Evolutionary conservation across 306 rosid species (phyloP), one percentile per base, ranked within the genome.

Genomic region (Vachellia collinsii): DNA sequence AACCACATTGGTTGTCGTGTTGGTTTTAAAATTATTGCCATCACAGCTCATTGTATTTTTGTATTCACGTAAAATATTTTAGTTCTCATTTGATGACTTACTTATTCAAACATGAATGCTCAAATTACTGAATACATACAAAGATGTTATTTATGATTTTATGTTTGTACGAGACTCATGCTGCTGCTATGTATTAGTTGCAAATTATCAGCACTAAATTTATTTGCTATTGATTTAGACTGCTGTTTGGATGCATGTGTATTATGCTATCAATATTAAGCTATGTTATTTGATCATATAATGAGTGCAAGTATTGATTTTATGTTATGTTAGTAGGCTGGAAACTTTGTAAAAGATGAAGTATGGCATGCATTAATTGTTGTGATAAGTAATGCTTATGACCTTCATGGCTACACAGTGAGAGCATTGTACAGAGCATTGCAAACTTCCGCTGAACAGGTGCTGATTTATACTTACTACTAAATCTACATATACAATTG

Each of bases 261-360:
- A 58, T 29, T 39, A n/a, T 41, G 73, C 43, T 38, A 17, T 72
- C 74, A 70, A 64, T 63, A 71, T 85, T 70, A 38, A 64, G 73
- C 71, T 43, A 61, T 56, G 61, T 70, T 54, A n/a, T 64, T 78
- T 76, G 11, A 51, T 64, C 72, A 66, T 73, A 9, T 80, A 63
- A 61, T 77, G 77, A 67, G 43, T 65, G 76, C 81, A 74, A 72
- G 72, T 88, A 82, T 86, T 92, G 87, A 92, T 87, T 76, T 85
- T 83, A 59, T 90, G 78, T 83, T 80, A 39, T 91, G 92, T 91
- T 93, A 86, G 96, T 93, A 95, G 99, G 99, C 99, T 93, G 99
- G 99, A 91, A 95, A 88, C 86, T 90, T 88, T 86, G 96, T 95
- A 71, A 92, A 93, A 88, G 98, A 95, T 95, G 99, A 95, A 78